Conservation (phyloP, 495 filamentous ascomycete species). For the Glarea lozoyensis region DNA sequence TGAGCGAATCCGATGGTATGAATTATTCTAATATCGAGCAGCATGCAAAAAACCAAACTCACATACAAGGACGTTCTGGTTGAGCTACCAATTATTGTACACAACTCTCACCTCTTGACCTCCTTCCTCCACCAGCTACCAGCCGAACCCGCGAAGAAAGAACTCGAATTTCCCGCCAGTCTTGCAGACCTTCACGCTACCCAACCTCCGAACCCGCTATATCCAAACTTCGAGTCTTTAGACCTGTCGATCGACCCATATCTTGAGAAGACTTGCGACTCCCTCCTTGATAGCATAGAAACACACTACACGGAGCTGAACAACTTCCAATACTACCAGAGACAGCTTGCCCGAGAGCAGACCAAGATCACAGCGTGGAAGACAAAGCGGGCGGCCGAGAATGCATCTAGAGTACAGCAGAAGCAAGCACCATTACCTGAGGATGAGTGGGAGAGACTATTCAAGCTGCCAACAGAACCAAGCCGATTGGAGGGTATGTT, state of each 20-base stretch:
- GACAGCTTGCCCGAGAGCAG: slow-evolving; percentile 91
- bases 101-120: slow-evolving; percentile 96
- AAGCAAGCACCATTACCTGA: slow-evolving; percentile 88
- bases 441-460: slow-evolving; percentile 95
- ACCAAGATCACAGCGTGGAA: slow-evolving; percentile 94
- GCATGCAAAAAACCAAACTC: slow-evolving; percentile 83
- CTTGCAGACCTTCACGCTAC: slow-evolving; percentile 58
- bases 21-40: slow-evolving; percentile 27
- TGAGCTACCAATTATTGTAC: slow-evolving; percentile 84
- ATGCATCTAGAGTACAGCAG: slow-evolving; percentile 68
- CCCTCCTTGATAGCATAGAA: slow-evolving; percentile 93
- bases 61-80: slow-evolving; percentile 90
- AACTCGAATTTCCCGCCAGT: slow-evolving; percentile 63
- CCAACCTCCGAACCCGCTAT: slow-evolving; percentile 48
- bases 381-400: slow-evolving; percentile 90
- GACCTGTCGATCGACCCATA: slow-evolving; percentile 94
- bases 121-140: slow-evolving; percentile 85
- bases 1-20: background rate
- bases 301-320: slow-evolving; percentile 96
- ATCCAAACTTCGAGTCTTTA: slow-evolving; percentile 78
- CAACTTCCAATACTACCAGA: slow-evolving; percentile 98
- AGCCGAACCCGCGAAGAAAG: slow-evolving; percentile 39
- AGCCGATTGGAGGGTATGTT: slow-evolving; percentile 85
- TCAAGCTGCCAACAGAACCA: slow-evolving; percentile 94
- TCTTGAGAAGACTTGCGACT: slow-evolving; percentile 96